These are phyloP conservation scores for Handroanthus guayacan DNA, from an alignment of 257 asterid genomes.

Conservation along the genomic window DNA sequence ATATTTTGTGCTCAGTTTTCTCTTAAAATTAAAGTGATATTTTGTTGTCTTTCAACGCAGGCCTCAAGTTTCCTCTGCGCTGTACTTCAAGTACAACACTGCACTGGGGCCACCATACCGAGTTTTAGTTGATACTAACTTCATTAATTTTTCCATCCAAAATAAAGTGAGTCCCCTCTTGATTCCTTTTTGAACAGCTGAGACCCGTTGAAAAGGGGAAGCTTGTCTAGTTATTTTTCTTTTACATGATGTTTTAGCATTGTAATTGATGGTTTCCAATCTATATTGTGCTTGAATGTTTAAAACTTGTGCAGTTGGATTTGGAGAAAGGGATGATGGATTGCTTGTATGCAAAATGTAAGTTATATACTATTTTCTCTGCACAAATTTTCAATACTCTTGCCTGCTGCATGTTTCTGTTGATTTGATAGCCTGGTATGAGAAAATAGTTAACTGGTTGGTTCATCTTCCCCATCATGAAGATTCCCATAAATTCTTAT, in stretches of 20 bases:
- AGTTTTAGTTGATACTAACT: conserved; percentile 93
- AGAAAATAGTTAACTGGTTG: not conserved
- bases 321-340: conserved; percentile 98
- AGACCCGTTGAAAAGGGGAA: no score
- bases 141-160: conserved; percentile 95
- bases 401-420: not conserved
- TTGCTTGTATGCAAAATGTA: conserved; percentile 96
- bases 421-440: not conserved
- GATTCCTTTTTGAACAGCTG: not conserved
- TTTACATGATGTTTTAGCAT: not conserved
- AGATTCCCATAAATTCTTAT: no score
- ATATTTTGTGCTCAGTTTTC: not conserved
- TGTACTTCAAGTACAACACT: conserved; percentile 83
- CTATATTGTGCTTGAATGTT: conserved; percentile 20
- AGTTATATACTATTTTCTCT: conserved; percentile 40
- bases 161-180: conserved; percentile 69
- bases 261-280: not conserved
- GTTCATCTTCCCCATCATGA: not conserved
- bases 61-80: conserved; percentile 90
- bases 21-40: conserved; percentile 6
- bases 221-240: no score
- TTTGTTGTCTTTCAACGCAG: conserved; percentile 47
- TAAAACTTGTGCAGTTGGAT: conserved; percentile 68
- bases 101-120: conserved; percentile 95
- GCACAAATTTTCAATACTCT: not conserved